Conservation (phyloP, 2,329 filamentous ascomycete species). For the Aurifilum marmelostoma region DNA sequence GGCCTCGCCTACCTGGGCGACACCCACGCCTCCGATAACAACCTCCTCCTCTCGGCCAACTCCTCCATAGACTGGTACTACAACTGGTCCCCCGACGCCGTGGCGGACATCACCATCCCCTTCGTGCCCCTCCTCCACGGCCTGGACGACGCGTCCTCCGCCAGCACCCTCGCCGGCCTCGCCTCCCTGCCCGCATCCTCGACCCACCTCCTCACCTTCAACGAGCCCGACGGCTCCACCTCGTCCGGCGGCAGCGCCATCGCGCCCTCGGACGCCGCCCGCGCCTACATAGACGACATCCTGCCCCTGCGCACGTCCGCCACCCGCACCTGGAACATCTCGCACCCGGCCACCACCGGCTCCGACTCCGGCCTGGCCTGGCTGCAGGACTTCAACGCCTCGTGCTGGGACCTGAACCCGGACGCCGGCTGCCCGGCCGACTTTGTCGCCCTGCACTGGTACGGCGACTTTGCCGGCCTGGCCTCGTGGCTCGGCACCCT, state of each 20-base stretch:
- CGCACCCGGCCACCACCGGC: constrained; percentile 47
- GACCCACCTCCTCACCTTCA: constrained; percentile 45
- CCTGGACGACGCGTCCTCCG: constrained; percentile 39
- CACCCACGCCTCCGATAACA: constrained; percentile 36
- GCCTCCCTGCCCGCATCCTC: constrained; percentile 39
- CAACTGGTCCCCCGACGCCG: constrained; percentile 44
- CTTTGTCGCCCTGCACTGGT: constrained; percentile 48
- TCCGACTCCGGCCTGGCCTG: constrained; percentile 44
- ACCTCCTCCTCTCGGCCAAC: constrained; percentile 41
- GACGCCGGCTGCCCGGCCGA: constrained; percentile 44
- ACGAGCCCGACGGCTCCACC: constrained; percentile 47
- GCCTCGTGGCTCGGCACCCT: constrained; percentile 42
- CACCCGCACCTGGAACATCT: constrained; percentile 41
- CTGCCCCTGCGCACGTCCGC: constrained; percentile 38
- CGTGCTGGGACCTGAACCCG: constrained; percentile 43
- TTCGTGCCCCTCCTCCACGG: constrained; percentile 46
- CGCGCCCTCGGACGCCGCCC: constrained; percentile 43
- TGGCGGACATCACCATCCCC: constrained; percentile 34
- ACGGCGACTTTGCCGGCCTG: constrained; percentile 43
- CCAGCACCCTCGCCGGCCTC: constrained; percentile 35
- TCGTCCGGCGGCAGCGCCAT: constrained; percentile 45
- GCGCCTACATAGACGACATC: constrained; percentile 42
- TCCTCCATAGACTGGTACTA: constrained; percentile 48
- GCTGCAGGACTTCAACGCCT: constrained; percentile 45
- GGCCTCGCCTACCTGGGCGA: constrained; percentile 36